phyloP scores from a whole-genome alignment of 345 rosid genomes.

The thale cress (Arabidopsis thaliana) region TAIR10.1 NC_003070.9:1273501-1274000 shows the following conservation, averaged over 20 bases:
- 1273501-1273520: neutral
- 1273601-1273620: neutral
- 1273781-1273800: neutral
- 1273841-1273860: neutral
- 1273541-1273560: neutral
- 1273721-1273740: neutral
- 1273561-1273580: neutral
- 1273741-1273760: neutral
- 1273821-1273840: neutral
- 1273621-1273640: conserved; percentile 41
- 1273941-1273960: too few species aligned
- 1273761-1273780: conserved; percentile 9
- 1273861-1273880: too few species aligned
- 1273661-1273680: conserved; percentile 41
- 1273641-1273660: conserved; percentile 41
- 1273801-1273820: neutral
- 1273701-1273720: neutral
- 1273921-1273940: too few species aligned
- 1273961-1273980: too few species aligned
- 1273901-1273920: too few species aligned
- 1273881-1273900: too few species aligned
- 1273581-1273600: conserved; percentile 3
- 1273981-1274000: too few species aligned
- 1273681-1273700: conserved; percentile 25
- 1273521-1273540: conserved; percentile 16